Base-by-base conservation (phyloP, 1,139 yeast genomes). In the Hyphopichia burtonii region DNA sequence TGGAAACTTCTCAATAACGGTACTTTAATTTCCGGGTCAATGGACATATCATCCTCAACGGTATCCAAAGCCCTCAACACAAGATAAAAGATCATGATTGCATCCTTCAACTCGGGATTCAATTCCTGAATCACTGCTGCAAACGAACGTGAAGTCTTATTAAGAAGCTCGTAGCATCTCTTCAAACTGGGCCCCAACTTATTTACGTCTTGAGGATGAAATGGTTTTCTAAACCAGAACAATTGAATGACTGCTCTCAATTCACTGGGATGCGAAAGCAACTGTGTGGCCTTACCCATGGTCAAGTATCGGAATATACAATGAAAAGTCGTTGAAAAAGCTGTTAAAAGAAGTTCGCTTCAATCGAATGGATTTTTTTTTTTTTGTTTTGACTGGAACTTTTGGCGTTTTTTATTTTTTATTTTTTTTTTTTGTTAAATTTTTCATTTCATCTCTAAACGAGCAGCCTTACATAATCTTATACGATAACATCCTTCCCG, bases 1-100 rank as follows among this genome's bases (percentile, higher is more conserved):
- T 83, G 74, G 63, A 94, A 94, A 2, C 61, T 55, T 48, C 94
- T 77, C 51, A 94, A 74, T 44, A 91, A 60, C 1, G 95, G 91
- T 22, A 90, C 71, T 65, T 93, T 93, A 46, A 79, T 56, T 18
- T 74, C 74, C 7, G 88, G 82, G 45, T 80, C 83, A 44, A 94
- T 67, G 9, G 93, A 77, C 95, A 91, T 93, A 59, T 94, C 99
- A 64, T 94, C 99, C 63, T 94, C 99, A 44, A 94, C 77, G 2
- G 99, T 94, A 60, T 94, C 99, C 55, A 94, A 77, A 0, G 96
- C 99, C 48, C 99, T 78, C 52, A 93, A 71, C 23, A 90, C 77
- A 47, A 93, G 67, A 64, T 93, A 93, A 65, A 94, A 93, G 6
- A 93, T 49, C 90, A 82, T 83, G 41, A 88, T 78, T 0, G 86